Evolutionary conservation across 2,329 filamentous ascomycete genomes (phyloP), one percentile per base, ranked within the genome.

Genomic region (Cercospora sesami): DNA sequence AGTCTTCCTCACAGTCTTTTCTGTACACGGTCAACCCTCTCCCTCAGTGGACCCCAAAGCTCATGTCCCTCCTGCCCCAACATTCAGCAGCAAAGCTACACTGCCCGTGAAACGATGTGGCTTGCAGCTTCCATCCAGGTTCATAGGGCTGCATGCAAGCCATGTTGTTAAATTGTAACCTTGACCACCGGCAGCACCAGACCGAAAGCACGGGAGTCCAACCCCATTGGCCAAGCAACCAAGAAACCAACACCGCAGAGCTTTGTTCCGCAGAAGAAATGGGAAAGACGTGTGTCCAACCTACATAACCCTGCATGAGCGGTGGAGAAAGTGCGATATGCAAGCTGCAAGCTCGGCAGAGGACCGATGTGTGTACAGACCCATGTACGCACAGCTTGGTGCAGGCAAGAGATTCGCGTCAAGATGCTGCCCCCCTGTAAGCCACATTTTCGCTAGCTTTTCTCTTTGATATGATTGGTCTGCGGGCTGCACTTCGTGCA

Each of bases 111-210:
- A 55, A 55, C 23, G 30, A 8, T 28, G 48, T 55, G 48, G 48
- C 48, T 55, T 55, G 48, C 48, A 55, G 48, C 55, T 59, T 9
- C n/a, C 14, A 12, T 5, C 31, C 18, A 36, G 28, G 31, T 36
- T 36, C 55, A 59, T 28, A 59, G 31, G 55, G 55, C 55, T 59
- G 55, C 55, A 59, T 33, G 55, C 18, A 7, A 59, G 55, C 55
- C 55, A 59, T 30, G 55, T 59, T 59, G 55, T 59, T 8, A 26
- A 23, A 28, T 9, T 26, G 23, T n/a, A 55, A 14, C 48, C 23
- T 55, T n/a, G 48, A 28, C 23, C 48, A 55, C 48, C 48, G 48
- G 48, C 48, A 55, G 26, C 48, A 28, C 26, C 23, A 55, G 23
- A 16, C 23, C 23, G 23, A 55, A 16, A 55, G 48, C 23, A 28